A percentile compares a stretch with the other conserved stretches of the same genome.
These are phyloP conservation scores for Scheffersomyces cryptocercus DNA, from an alignment of 1,139 yeast species.

Conservation along the genomic window DNA sequence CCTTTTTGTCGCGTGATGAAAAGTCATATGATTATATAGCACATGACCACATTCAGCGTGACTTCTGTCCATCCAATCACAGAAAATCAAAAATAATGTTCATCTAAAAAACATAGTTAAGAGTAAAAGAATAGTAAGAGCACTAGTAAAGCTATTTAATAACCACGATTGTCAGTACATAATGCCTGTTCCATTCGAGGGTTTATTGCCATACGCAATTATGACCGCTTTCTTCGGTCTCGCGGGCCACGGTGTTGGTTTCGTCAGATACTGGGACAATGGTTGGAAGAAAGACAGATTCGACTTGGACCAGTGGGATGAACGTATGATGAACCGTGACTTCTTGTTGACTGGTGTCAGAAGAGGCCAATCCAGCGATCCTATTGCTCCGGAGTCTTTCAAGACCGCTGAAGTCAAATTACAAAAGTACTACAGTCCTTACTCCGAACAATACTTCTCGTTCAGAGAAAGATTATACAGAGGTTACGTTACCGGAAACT, in stretches of 20 bases:
- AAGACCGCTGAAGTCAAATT: slow-evolving; percentile 36
- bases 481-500: slow-evolving; percentile 49
- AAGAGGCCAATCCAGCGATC: slow-evolving; percentile 68
- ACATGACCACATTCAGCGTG: too few relatives aligned
- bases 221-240: slow-evolving; percentile 56
- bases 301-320: slow-evolving; percentile 61
- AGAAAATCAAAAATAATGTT: neutral
- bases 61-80: slow-evolving; percentile 1
- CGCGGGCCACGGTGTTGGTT: slow-evolving; percentile 50
- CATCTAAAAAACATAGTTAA: too few relatives aligned
- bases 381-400: slow-evolving; percentile 73
- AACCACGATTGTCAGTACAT: neutral
- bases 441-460: slow-evolving; percentile 50
- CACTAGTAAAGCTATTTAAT: too few relatives aligned
- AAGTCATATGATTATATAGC: too few relatives aligned
- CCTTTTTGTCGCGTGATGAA: too few relatives aligned
- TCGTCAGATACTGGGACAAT: slow-evolving; percentile 49
- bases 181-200: slow-evolving; percentile 72
- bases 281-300: slow-evolving; percentile 57
- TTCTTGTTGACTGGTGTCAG: slow-evolving; percentile 70
- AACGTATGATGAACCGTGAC: slow-evolving; percentile 68
- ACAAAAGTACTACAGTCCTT: slow-evolving; percentile 50
- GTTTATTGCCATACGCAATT: slow-evolving; percentile 64
- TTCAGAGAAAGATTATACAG: slow-evolving; percentile 53
- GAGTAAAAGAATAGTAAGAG: too few relatives aligned